These are phyloP conservation scores for Lasiosphaeria ovina DNA, from an alignment of 495 filamentous ascomycete genomes.

Conservation along the genomic window DNA sequence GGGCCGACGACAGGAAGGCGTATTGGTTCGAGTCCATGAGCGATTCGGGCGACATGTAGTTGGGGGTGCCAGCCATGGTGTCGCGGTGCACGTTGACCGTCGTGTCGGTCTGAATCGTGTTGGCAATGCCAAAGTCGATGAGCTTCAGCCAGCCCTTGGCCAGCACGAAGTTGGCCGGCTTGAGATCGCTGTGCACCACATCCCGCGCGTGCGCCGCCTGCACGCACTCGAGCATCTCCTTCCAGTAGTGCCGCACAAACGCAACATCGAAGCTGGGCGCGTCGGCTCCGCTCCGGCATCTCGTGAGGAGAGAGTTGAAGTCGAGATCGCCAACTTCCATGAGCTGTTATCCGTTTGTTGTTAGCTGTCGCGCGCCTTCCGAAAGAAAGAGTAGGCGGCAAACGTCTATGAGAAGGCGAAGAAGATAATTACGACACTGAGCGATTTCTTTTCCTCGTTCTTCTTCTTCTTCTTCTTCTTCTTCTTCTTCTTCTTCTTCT, in stretches of 20 bases:
- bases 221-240: slow-evolving; percentile 97
- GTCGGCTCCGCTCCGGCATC: slow-evolving; percentile 66
- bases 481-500: slow-evolving; percentile 54
- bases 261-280: slow-evolving; percentile 76
- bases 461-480: slow-evolving; percentile 60
- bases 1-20: slow-evolving; percentile 33
- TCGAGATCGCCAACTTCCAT: slow-evolving; percentile 99
- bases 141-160: slow-evolving; percentile 79
- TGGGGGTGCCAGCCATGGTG: slow-evolving; percentile 89
- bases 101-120: slow-evolving; percentile 87
- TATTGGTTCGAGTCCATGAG: slow-evolving; percentile 79
- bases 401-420: too few species aligned
- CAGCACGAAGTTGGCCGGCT: slow-evolving; percentile 90
- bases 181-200: slow-evolving; percentile 94
- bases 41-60: slow-evolving; percentile 97
- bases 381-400: slow-evolving; percentile 4
- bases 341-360: slow-evolving; percentile 59
- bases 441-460: slow-evolving; percentile 79
- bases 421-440: slow-evolving; percentile 69
- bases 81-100: slow-evolving; percentile 98
- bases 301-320: slow-evolving; percentile 75
- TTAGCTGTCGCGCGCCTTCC: too few species aligned
- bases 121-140: slow-evolving; percentile 96
- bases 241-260: slow-evolving; percentile 95
- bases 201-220: slow-evolving; percentile 81